phyloP scores from a whole-genome alignment of 208 protist genomes.

The Phytomonas serpens region DNA sequence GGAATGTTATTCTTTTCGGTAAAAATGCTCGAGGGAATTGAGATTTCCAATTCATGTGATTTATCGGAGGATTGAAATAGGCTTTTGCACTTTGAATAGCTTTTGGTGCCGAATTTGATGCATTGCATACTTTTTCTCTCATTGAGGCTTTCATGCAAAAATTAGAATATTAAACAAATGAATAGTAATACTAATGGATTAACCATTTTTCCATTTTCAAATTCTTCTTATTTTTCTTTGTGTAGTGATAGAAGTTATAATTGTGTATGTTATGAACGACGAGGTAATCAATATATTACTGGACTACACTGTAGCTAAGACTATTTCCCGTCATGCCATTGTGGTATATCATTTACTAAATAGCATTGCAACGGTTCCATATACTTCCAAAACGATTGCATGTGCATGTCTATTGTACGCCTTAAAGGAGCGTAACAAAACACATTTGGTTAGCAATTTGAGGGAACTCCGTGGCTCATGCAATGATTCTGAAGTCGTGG shows the following conservation, averaged over 20 bases:
- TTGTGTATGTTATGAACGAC: constrained; percentile 6
- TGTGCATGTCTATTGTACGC: constrained; percentile 54
- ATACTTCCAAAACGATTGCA: constrained; percentile 8
- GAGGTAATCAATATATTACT: constrained; percentile 22
- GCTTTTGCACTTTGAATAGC: background rate
- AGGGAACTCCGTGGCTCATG: constrained; percentile 8
- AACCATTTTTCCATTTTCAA: constrained; percentile 4
- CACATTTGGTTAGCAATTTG: constrained; percentile 9
- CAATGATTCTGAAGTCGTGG: constrained; percentile 42
- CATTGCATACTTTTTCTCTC: background rate
- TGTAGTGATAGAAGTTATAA: background rate
- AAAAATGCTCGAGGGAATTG: constrained; percentile 67
- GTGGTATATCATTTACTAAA: constrained; percentile 18
- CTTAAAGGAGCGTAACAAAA: constrained; percentile 47
- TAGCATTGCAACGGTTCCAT: constrained; percentile 6
- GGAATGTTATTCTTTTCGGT: constrained; percentile 57
- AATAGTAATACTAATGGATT: background rate
- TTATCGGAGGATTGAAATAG: background rate
- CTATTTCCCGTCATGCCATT: constrained; percentile 18
- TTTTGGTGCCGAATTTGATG: constrained; percentile 8
- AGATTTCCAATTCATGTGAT: constrained; percentile 39
- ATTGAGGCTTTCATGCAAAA: background rate
- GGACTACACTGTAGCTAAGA: constrained; percentile 14
- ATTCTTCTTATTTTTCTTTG: constrained; percentile 8
- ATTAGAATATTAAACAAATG: background rate